phyloP scores from a whole-genome alignment of 2,329 filamentous ascomycete species.

The Penicillium expansum region DNA sequence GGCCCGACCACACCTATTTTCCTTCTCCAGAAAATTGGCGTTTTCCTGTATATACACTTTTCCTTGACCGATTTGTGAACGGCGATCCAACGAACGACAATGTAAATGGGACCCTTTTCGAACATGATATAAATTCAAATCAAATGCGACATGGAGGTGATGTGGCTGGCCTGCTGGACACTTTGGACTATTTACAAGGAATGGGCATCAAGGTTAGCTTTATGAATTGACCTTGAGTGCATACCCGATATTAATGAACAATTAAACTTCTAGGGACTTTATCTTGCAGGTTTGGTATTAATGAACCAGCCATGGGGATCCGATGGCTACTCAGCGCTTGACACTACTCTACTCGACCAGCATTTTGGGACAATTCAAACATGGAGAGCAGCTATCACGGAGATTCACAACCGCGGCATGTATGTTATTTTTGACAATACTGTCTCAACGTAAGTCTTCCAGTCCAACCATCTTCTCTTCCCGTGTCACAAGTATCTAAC shows the following conservation, averaged over 20 bases:
- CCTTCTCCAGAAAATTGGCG: slow-evolving; percentile 62
- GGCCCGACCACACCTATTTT: slow-evolving; percentile 53
- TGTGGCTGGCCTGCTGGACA: slow-evolving; percentile 56
- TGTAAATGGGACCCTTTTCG: slow-evolving; percentile 59
- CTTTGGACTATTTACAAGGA: slow-evolving; percentile 62
- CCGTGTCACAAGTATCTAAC: not conserved
- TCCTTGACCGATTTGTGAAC: slow-evolving; percentile 63
- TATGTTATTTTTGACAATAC: slow-evolving; percentile 67
- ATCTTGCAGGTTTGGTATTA: slow-evolving; percentile 62
- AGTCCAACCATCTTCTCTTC: not conserved
- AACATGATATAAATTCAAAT: slow-evolving; percentile 59
- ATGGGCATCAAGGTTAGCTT: slow-evolving; percentile 58
- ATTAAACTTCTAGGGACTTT: slow-evolving; percentile 48
- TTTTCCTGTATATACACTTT: slow-evolving; percentile 64
- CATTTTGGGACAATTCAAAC: slow-evolving; percentile 60
- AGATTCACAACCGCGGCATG: slow-evolving; percentile 62
- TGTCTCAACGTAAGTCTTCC: slow-evolving; percentile 54
- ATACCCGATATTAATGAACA: not conserved
- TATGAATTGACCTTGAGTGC: too few species aligned
- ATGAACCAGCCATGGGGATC: slow-evolving; percentile 64
- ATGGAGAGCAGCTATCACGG: slow-evolving; percentile 58
- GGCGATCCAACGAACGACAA: slow-evolving; percentile 64
- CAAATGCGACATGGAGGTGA: slow-evolving; percentile 65
- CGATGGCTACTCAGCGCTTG: slow-evolving; percentile 60
- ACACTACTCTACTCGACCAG: slow-evolving; percentile 61